Percentiles rank a stretch among this genome's conserved stretches.
Conservation (phyloP, 139 green algal genomes). For the Ulvella scutata region DNA sequence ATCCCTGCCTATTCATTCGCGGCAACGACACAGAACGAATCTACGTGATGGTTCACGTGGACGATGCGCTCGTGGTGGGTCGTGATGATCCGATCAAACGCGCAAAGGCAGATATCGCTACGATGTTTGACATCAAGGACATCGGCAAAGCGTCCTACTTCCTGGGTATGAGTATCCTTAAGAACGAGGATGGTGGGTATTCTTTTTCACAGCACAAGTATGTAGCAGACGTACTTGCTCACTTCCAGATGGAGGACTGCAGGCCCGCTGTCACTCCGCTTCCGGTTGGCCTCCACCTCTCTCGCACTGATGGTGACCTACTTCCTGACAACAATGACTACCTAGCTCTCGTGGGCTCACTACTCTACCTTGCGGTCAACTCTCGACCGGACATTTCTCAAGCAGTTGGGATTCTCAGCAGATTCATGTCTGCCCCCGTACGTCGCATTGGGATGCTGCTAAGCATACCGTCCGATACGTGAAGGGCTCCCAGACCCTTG, state of each 20-base stretch:
- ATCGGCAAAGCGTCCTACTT: conserved; percentile 11
- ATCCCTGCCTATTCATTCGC: conserved; percentile 13
- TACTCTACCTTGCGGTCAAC: conserved; percentile 4
- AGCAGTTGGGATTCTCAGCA: conserved; percentile 8
- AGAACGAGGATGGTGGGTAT: not conserved
- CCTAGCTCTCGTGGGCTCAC: conserved; percentile 4
- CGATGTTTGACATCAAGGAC: conserved; percentile 7
- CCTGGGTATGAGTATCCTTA: conserved; percentile 7
- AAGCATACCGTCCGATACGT: conserved; percentile 12
- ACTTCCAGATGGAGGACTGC: not conserved
- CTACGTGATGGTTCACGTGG: conserved; percentile 12
- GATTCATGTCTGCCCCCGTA: conserved; percentile 11
- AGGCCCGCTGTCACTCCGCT: not conserved
- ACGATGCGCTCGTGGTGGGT: conserved; percentile 8
- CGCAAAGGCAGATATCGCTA: not conserved
- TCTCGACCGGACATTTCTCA: conserved; percentile 14
- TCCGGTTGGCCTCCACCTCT: not conserved
- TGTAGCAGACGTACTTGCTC: not conserved
- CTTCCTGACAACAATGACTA: not conserved
- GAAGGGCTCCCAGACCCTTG: not conserved
- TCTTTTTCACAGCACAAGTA: not conserved
- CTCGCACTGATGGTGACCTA: not conserved
- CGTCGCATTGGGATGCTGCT: conserved; percentile 10
- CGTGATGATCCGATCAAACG: not conserved
- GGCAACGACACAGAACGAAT: not conserved